Conservation (phyloP, 371 early-diverging fungal genomes). For the Lichtheimia ornata region DNA sequence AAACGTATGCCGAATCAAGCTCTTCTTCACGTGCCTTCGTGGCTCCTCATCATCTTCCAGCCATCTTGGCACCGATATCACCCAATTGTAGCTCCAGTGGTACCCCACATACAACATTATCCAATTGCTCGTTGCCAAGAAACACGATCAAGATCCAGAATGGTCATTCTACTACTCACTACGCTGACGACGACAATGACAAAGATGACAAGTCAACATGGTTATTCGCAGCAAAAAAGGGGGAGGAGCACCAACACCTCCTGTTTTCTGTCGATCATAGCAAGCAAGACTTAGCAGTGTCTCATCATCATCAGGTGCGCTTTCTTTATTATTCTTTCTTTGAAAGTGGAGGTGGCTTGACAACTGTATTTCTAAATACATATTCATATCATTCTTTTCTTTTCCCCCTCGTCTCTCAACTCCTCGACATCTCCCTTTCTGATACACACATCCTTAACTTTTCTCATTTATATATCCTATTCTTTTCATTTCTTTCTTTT, state of each 20-base stretch:
- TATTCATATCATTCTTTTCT: background rate
- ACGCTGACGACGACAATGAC: background rate
- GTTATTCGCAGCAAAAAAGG: no score
- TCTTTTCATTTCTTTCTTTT: background rate
- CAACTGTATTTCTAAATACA: background rate
- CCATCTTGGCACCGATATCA: slow-evolving; percentile 7
- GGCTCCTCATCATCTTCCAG: slow-evolving; percentile 7
- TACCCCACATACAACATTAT: background rate
- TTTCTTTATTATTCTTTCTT: background rate
- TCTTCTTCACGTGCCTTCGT: slow-evolving; percentile 7
- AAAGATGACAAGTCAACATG: no score
- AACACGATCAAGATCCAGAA: background rate
- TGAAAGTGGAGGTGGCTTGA: background rate
- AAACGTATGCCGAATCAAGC: slow-evolving; percentile 8
- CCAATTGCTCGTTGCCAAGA: no score
- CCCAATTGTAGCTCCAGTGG: background rate
- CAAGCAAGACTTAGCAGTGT: background rate
- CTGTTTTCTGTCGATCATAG: slow-evolving; percentile 2
- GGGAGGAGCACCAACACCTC: no score
- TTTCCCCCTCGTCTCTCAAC: background rate
- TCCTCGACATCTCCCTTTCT: background rate
- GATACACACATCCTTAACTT: background rate
- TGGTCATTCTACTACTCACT: background rate
- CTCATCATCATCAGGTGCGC: slow-evolving; percentile 3
- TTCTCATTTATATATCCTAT: background rate